phyloP scores from a whole-genome alignment of 768 basidiomycete species.

The Boletus patriciae region DNA sequence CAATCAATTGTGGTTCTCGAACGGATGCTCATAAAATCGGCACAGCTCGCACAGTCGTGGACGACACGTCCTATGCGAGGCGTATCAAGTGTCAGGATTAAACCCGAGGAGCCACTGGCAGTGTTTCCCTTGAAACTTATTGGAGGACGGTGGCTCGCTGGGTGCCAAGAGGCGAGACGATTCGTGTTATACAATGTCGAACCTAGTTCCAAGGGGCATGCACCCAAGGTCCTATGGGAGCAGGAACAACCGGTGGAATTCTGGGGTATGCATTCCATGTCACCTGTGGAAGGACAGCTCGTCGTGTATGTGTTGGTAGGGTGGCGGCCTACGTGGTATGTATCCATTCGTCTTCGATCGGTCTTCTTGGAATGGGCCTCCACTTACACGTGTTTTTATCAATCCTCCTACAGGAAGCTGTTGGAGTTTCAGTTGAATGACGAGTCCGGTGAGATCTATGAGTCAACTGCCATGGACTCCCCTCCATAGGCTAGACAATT shows the following conservation, averaged over 20 bases:
- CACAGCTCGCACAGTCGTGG: slow-evolving; percentile 1
- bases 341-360: neutral
- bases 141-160: neutral
- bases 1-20: too few species aligned
- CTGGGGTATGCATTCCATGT: neutral
- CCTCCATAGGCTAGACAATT: neutral
- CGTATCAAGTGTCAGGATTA: neutral
- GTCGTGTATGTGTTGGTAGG: neutral
- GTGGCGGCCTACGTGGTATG: too few species aligned
- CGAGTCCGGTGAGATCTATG: neutral
- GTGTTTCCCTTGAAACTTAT: too few species aligned
- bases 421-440: neutral
- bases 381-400: neutral
- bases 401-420: neutral
- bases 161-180: neutral
- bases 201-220: neutral
- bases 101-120: too few species aligned
- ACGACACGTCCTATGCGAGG: neutral
- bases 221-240: too few species aligned
- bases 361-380: too few species aligned
- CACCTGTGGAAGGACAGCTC: neutral
- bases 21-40: neutral
- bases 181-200: neutral
- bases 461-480: neutral
- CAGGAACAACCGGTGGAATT: too few species aligned